Base-by-base conservation (phyloP, 495 filamentous ascomycete species). In the Penicillium parvum region DNA sequence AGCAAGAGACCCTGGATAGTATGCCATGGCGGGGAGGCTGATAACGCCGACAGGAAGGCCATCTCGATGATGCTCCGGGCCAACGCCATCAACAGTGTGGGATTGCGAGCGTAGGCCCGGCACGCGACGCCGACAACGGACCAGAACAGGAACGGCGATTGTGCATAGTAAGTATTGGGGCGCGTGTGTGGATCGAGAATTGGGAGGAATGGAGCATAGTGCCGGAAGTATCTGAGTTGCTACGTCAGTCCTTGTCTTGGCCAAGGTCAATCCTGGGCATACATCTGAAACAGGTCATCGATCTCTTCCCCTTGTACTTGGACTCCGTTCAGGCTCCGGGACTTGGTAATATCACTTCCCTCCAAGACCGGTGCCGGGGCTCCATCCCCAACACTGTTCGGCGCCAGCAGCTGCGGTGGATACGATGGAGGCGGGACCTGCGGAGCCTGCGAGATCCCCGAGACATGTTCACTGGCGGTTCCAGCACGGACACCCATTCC, bases 71-170 rank as follows among this genome's bases (percentile, higher is more conserved):
- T 64, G n/a, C 57, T 61, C 4, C 57, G 58, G 1, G 61, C 55
- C 7, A 75, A 46, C 6, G 61, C 59, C 6, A 57, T 60, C 11
- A 74, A 41, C 9, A 77, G 42, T 0, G 69, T 74, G 0, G 70
- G 72, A 26, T 77, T 71, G 1, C 49, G 51, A 2, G 53, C 10
- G 41, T 66, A 73, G 0, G 56, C 59, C 10, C 69, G 53, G 37
- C 68, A 57, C 49, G 61, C 58, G 17, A 61, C 65, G 17, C 65
- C 67, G 10, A 73, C 64, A 3, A 79, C 57, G 2, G 64, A 48
- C 74, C 74, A 78, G 41, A 77, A 78, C 0, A 79, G 57, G 37
- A 77, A 71, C 0, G 69, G 61, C 0, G 69, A 77, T 33, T 65
- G 61, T 0, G 55, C 43, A 46, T 71, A 73, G 30, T 66, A 73